Conservation (phyloP, 805 yeast genomes). For the Ogataea neopini region DNA sequence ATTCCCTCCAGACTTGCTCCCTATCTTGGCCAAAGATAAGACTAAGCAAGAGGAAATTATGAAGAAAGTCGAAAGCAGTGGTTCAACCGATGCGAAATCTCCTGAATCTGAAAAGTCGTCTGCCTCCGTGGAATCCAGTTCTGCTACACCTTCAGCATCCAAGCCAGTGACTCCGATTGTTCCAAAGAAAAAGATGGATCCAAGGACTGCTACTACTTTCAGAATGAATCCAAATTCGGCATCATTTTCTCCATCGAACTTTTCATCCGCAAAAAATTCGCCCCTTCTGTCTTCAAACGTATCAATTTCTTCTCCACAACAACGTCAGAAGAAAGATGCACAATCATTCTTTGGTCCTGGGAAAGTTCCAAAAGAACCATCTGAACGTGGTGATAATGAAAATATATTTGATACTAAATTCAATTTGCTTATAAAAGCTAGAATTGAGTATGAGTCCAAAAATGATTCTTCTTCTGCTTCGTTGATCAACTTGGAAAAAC, state of each 20-base stretch:
- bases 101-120: conserved; percentile 8
- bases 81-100: conserved; percentile 8
- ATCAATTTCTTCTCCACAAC: conserved; percentile 15
- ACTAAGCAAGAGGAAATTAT: conserved; percentile 62
- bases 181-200: conserved; percentile 52
- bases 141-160: not conserved
- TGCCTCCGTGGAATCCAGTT: conserved; percentile 6
- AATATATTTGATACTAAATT: conserved; percentile 46
- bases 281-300: conserved; percentile 15
- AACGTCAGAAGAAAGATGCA: conserved; percentile 26
- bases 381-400: conserved; percentile 11
- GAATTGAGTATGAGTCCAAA: conserved; percentile 32
- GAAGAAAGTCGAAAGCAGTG: conserved; percentile 27
- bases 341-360: conserved; percentile 39
- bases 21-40: conserved; percentile 69
- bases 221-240: conserved; percentile 72
- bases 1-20: conserved; percentile 63
- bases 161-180: conserved; percentile 19
- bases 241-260: conserved; percentile 54
- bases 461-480: conserved; percentile 16
- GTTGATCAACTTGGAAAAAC: conserved; percentile 52
- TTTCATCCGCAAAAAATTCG: conserved; percentile 20
- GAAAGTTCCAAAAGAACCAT: conserved; percentile 33
- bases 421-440: conserved; percentile 53
- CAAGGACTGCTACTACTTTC: conserved; percentile 56